phyloP scores from a whole-genome alignment of 2,329 filamentous ascomycete species.

The Hypoxylon sp. region DNA sequence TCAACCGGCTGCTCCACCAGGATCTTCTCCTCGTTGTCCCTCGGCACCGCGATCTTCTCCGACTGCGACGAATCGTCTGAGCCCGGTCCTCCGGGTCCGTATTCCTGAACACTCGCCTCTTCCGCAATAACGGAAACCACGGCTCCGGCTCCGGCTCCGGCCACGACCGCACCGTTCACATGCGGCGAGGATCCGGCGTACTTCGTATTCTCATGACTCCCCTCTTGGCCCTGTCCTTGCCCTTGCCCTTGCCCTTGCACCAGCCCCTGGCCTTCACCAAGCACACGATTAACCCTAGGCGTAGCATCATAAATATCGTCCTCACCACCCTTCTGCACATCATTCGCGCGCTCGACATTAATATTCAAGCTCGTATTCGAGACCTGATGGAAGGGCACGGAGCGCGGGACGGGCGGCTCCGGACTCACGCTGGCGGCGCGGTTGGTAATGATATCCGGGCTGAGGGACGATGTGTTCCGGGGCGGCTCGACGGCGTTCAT shows the following conservation, averaged over 20 bases:
- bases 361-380: constrained; percentile 50
- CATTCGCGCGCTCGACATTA: constrained; percentile 51
- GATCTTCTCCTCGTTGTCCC: constrained; percentile 58
- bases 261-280: background rate
- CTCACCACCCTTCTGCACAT: constrained; percentile 26
- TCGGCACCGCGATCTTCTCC: constrained; percentile 20
- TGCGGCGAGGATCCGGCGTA: constrained; percentile 43
- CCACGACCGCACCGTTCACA: constrained; percentile 24
- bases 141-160: constrained; percentile 3
- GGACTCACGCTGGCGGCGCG: constrained; percentile 50
- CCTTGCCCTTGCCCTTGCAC: background rate
- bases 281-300: constrained; percentile 42
- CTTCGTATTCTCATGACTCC: constrained; percentile 43
- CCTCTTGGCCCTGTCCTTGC: constrained; percentile 1
- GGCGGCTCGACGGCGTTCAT: constrained; percentile 17
- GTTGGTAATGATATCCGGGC: constrained; percentile 39
- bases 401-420: constrained; percentile 40
- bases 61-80: constrained; percentile 36
- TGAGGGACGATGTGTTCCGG: constrained; percentile 40
- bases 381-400: constrained; percentile 45
- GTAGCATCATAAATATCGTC: constrained; percentile 55
- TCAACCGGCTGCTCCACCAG: constrained; percentile 52
- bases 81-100: constrained; percentile 8
- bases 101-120: constrained; percentile 7
- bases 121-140: constrained; percentile 29